Evolutionary conservation across 495 filamentous ascomycete genomes (phyloP).

Genomic region (Lophiostoma macrostomum): DNA sequence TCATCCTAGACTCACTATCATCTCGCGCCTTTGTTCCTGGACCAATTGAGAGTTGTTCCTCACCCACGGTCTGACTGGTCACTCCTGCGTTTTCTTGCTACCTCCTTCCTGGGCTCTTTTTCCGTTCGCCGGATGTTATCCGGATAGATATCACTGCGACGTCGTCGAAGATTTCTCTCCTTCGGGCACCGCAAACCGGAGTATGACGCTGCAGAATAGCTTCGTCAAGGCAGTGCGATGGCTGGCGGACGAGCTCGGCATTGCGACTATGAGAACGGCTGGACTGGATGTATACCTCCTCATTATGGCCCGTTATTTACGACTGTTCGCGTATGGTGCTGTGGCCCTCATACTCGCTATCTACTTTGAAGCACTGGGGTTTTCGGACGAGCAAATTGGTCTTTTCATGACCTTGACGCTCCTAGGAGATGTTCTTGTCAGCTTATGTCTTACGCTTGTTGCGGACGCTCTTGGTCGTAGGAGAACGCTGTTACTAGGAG

Average conservation of each 20-base stretch:
- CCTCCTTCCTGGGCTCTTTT: too few relatives aligned
- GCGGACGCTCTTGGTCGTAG: slow-evolving; percentile 72
- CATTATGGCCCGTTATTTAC: slow-evolving; percentile 69
- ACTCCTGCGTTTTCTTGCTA: too few relatives aligned
- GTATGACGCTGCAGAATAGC: background rate
- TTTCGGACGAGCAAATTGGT: slow-evolving; percentile 70
- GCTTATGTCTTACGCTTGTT: slow-evolving; percentile 69
- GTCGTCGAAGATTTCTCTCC: too few relatives aligned
- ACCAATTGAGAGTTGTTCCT: too few relatives aligned
- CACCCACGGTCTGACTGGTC: too few relatives aligned
- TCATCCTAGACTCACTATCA: too few relatives aligned
- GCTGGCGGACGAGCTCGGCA: slow-evolving; percentile 27
- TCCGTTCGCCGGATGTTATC: too few relatives aligned
- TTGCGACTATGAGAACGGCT: slow-evolving; percentile 16
- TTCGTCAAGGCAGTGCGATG: slow-evolving; percentile 5
- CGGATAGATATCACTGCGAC: too few relatives aligned
- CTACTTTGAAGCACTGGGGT: slow-evolving; percentile 62
- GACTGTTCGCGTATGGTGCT: slow-evolving; percentile 76
- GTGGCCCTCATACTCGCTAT: slow-evolving; percentile 72
- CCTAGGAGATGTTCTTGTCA: slow-evolving; percentile 74
- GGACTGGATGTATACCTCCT: slow-evolving; percentile 49
- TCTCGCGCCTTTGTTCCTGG: too few relatives aligned
- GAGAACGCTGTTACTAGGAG: slow-evolving; percentile 65
- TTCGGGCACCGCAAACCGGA: too few relatives aligned
- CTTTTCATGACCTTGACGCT: slow-evolving; percentile 87